These are phyloP conservation scores for Vaccinium macrocarpon DNA, from an alignment of 148 eudicot genomes.

Conservation along the genomic window DNA sequence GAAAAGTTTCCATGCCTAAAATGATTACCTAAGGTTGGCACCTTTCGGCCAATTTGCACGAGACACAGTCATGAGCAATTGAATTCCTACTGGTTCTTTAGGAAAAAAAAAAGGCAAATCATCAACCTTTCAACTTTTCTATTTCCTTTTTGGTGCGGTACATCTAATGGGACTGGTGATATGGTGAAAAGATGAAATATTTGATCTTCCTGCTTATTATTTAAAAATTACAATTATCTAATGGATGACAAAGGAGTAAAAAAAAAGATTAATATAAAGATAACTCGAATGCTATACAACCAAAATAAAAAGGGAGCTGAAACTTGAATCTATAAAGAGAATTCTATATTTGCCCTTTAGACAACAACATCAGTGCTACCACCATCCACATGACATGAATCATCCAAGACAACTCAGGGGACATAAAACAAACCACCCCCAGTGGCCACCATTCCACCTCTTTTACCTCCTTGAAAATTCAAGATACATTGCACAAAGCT, in stretches of 20 bases:
- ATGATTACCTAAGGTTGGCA: neutral
- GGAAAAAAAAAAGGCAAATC: neutral
- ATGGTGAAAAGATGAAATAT: neutral
- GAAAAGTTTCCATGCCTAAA: neutral
- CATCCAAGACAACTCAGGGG: neutral
- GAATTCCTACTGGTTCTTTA: neutral
- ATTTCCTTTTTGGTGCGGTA: neutral
- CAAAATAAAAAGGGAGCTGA: neutral
- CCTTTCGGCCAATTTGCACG: slow-evolving; percentile 15
- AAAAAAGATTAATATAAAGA: neutral
- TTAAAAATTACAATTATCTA: neutral
- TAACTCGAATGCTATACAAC: neutral
- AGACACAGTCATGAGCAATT: slow-evolving; percentile 8
- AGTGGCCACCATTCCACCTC: neutral
- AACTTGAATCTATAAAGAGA: neutral
- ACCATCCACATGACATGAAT: slow-evolving; percentile 3
- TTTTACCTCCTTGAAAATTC: neutral
- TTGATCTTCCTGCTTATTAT: neutral
- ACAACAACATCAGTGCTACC: slow-evolving; percentile 3
- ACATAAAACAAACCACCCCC: neutral
- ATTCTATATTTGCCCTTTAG: neutral
- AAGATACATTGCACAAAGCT: neutral
- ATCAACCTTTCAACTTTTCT: neutral
- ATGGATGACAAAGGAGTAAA: neutral
- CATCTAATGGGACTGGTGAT: too few relatives aligned